These are phyloP conservation scores for Pythium folliculosum DNA, from an alignment of 352 stramenopile genomes.

Conservation along the genomic window DNA sequence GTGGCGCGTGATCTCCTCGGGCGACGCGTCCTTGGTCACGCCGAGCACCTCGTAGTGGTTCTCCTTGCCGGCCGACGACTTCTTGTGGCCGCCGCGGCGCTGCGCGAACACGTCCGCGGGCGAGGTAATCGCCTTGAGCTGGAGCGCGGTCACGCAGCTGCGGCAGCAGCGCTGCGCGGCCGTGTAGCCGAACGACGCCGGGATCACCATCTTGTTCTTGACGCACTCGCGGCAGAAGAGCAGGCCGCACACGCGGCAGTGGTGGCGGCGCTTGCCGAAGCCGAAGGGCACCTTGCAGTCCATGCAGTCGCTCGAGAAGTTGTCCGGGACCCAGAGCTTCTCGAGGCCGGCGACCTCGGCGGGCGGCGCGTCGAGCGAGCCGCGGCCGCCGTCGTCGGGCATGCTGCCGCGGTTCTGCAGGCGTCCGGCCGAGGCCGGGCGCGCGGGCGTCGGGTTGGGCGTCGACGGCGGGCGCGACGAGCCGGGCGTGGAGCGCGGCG, in stretches of 20 bases:
- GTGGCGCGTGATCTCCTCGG: slow-evolving; percentile 74
- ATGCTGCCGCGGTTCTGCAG: slow-evolving; percentile 27
- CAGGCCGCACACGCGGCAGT: slow-evolving; percentile 84
- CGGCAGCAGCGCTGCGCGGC: slow-evolving; percentile 77
- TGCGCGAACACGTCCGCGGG: slow-evolving; percentile 84
- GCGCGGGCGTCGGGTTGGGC: slow-evolving; percentile 6
- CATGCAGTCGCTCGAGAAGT: slow-evolving; percentile 88
- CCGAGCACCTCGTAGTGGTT: slow-evolving; percentile 74
- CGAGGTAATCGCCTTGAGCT: slow-evolving; percentile 88
- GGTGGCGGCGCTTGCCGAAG: slow-evolving; percentile 81
- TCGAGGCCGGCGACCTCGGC: slow-evolving; percentile 71
- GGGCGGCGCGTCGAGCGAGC: slow-evolving; percentile 55
- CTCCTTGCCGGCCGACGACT: slow-evolving; percentile 43
- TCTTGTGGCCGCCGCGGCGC: slow-evolving; percentile 56
- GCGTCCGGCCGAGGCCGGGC: slow-evolving; percentile 3
- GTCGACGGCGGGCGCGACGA: slow-evolving; percentile 9
- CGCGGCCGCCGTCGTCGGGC: slow-evolving; percentile 34
- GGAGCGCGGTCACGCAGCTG: slow-evolving; percentile 77
- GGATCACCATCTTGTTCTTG: slow-evolving; percentile 84
- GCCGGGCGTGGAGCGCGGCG: slow-evolving; percentile 16
- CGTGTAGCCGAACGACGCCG: slow-evolving; percentile 78
- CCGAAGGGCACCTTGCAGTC: slow-evolving; percentile 84
- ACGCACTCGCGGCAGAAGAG: slow-evolving; percentile 83
- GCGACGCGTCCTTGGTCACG: slow-evolving; percentile 62
- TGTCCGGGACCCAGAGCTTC: slow-evolving; percentile 87